Evolutionary conservation across 1,139 yeast species (phyloP), one percentile per base, ranked within the genome.

Genomic region (Taiozyma sp.): DNA sequence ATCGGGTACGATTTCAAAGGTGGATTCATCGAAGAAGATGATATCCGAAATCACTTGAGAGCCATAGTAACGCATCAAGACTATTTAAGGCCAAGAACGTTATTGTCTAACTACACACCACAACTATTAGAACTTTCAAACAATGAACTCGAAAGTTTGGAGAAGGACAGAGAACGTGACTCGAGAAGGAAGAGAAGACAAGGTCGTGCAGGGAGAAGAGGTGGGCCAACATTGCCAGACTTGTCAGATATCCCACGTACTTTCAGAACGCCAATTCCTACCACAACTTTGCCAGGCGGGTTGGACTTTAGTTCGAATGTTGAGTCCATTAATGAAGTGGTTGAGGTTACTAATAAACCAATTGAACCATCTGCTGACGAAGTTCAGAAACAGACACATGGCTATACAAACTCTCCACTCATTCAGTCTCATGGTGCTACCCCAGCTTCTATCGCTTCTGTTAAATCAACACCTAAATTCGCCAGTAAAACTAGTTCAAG

Each of bases 1-100:
- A 76, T 86, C 16, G 97, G 97, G 0, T 88, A 90, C 67, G 80
- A 79, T 55, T 93, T 89, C 68, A 96, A 91, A 66, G 97, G 97
- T 3, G 75, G 85, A 19, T 74, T 80, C 1, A 81, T 93, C 9
- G 87, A 84, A 46, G 97, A 91, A 62, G 97, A 88, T 55, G 97
- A 89, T 57, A 80, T 93, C 44, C 76, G 88, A 54, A 75, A 78
- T 39, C 84, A 81, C 59, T 39, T 62, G 26, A 45, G 54, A 11
- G 32, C 55, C 16, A 52, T 59, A 22, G 54, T 61, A 6, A 59
- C 64, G 6, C 49, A 44, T 39, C 40, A 48, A 22, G 63, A 60
- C 13, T 58, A 56, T 37, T 45, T 61, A 13, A 54, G 65, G 35
- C 50, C 57, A 29, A 50, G 56, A 26, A 29, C 35, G 1, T 16